phyloP scores from a whole-genome alignment of 2,329 filamentous ascomycete genomes.

The Cryoendolithus antarcticus region DNA sequence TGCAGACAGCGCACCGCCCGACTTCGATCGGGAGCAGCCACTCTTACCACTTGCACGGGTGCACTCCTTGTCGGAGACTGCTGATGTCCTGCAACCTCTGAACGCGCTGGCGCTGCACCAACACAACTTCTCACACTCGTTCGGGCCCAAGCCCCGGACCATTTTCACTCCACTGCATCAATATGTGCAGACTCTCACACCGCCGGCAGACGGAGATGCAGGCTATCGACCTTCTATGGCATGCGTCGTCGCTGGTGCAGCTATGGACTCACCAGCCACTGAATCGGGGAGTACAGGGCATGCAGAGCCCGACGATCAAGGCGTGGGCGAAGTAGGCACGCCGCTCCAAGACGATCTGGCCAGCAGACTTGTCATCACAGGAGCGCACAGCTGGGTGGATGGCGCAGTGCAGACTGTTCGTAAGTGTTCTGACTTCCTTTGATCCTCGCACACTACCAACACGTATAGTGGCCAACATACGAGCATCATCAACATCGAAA shows the following conservation, averaged over 20 bases:
- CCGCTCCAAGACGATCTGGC: too few relatives aligned
- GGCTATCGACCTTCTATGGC: constrained; percentile 24
- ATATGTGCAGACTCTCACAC: constrained; percentile 32
- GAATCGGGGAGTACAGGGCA: constrained; percentile 19
- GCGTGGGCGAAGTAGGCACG: too few relatives aligned
- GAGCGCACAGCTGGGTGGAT: constrained; percentile 14
- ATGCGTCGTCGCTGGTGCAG: constrained; percentile 17
- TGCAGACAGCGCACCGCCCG: too few relatives aligned
- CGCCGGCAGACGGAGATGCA: constrained; percentile 32
- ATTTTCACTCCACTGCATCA: constrained; percentile 13
- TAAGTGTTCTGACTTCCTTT: constrained; percentile 9
- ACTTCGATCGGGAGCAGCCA: too few relatives aligned
- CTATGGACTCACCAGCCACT: constrained; percentile 28
- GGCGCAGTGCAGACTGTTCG: constrained; percentile 17
- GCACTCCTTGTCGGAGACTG: too few relatives aligned
- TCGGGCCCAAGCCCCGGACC: too few relatives aligned
- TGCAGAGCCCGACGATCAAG: constrained; percentile 1
- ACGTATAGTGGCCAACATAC: constrained; percentile 27
- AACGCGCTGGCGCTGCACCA: too few relatives aligned
- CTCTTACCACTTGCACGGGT: too few relatives aligned
- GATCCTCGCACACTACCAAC: constrained; percentile 4
- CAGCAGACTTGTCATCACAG: constrained; percentile 1
- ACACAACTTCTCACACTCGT: too few relatives aligned
- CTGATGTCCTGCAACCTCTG: too few relatives aligned
- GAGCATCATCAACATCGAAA: constrained; percentile 18